Evolutionary conservation across 768 basidiomycete species (phyloP).

Genomic region (Kwoniella botswanensis): DNA sequence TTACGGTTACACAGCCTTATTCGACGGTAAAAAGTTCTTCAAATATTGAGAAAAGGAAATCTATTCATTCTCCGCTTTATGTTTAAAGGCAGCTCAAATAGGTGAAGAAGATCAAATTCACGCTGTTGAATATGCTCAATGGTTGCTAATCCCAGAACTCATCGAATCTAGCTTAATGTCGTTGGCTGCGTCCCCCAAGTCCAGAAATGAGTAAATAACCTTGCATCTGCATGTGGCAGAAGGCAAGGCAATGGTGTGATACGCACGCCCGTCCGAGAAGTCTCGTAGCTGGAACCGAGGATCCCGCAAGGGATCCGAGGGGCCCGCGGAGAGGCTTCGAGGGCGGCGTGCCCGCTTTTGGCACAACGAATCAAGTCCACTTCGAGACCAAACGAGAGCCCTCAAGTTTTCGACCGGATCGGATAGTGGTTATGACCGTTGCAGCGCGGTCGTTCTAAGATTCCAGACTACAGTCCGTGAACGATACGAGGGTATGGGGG

Average conservation of each 20-base stretch:
- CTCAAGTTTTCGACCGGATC: not conserved
- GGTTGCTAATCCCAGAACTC: too few species aligned
- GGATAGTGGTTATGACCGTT: slow-evolving; percentile 1
- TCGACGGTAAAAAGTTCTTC: too few species aligned
- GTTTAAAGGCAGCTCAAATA: too few species aligned
- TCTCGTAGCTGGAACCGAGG: not conserved
- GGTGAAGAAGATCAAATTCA: too few species aligned
- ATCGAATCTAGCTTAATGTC: too few species aligned
- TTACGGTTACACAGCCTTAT: too few species aligned
- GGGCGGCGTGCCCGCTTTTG: not conserved
- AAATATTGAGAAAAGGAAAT: too few species aligned
- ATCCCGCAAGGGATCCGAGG: not conserved
- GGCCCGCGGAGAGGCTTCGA: not conserved
- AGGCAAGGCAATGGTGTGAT: not conserved
- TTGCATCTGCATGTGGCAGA: not conserved
- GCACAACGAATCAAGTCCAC: not conserved
- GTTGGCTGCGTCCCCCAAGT: too few species aligned
- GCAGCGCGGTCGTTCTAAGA: not conserved
- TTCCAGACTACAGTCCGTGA: not conserved
- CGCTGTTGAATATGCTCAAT: too few species aligned
- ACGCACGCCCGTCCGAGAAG: not conserved
- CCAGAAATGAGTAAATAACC: too few species aligned
- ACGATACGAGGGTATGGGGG: not conserved
- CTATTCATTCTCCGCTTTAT: too few species aligned
- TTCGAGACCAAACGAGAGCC: not conserved